phyloP scores from a whole-genome alignment of 1,284 basidiomycete genomes.

The Cutaneotrichosporon cavernicola region DNA sequence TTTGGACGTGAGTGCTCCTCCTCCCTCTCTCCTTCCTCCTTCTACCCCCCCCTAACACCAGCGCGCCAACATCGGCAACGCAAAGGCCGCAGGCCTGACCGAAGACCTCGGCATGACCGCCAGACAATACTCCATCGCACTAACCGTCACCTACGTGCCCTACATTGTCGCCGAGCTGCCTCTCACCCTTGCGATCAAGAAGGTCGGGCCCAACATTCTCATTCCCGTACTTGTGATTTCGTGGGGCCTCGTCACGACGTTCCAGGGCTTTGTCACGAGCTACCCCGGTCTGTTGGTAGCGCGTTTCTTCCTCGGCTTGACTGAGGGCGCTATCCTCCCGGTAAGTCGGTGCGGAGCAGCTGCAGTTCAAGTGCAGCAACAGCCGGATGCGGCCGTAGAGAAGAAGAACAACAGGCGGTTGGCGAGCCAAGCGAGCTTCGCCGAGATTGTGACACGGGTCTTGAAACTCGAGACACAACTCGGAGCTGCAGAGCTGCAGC shows the following conservation, averaged over 20 bases:
- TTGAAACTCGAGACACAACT: too few species aligned
- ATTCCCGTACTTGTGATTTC: constrained; percentile 60
- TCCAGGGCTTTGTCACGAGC: constrained; percentile 60
- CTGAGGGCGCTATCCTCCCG: constrained; percentile 67
- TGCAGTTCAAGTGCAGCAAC: too few species aligned
- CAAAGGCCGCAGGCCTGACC: constrained; percentile 59
- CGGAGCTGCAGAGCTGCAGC: too few species aligned
- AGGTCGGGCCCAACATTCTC: constrained; percentile 34
- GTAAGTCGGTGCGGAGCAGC: constrained; percentile 39
- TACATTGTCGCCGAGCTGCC: constrained; percentile 37
- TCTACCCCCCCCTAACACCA: constrained; percentile 7
- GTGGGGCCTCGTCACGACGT: constrained; percentile 62
- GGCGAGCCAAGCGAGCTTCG: neutral
- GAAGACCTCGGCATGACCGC: constrained; percentile 43
- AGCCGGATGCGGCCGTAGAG: too few species aligned
- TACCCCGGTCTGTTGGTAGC: constrained; percentile 64
- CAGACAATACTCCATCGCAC: constrained; percentile 34
- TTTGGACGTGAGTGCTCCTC: constrained; percentile 47
- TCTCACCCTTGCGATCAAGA: constrained; percentile 30
- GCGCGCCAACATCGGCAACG: constrained; percentile 58
- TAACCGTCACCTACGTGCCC: constrained; percentile 38
- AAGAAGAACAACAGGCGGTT: neutral
- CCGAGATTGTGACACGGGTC: too few species aligned
- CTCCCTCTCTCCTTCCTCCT: neutral
- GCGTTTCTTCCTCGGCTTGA: constrained; percentile 64